Conservation (phyloP, 1,284 basidiomycete genomes). For the Xanthoconium separans region DNA sequence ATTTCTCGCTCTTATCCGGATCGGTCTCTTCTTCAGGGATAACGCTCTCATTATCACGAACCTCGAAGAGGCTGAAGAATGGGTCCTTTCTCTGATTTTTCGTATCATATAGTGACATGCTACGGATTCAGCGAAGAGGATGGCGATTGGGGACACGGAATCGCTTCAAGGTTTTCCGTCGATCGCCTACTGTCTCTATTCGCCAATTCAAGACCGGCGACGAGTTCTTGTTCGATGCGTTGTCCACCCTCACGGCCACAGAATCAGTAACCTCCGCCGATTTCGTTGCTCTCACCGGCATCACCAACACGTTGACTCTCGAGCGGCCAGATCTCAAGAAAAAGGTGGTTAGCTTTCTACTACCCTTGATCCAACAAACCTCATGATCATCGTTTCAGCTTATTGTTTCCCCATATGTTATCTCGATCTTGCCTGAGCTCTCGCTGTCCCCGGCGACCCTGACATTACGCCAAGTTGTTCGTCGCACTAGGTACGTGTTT, state of each 20-base stretch:
- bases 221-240: slow-evolving; percentile 84
- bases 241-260: slow-evolving; percentile 92
- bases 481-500: slow-evolving; percentile 67
- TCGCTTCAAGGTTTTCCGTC: slow-evolving; percentile 94
- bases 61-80: slow-evolving; percentile 84
- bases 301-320: slow-evolving; percentile 77
- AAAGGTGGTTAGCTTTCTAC: slow-evolving; percentile 54
- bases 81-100: slow-evolving; percentile 22
- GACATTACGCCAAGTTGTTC: slow-evolving; percentile 95
- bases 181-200: slow-evolving; percentile 82
- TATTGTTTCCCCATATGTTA: slow-evolving; percentile 69
- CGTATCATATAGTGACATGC: background rate
- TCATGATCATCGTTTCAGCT: slow-evolving; percentile 42
- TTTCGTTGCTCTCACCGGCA: slow-evolving; percentile 86
- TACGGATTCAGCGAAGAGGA: slow-evolving; percentile 88
- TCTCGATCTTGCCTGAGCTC: slow-evolving; percentile 68
- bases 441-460: slow-evolving; percentile 68
- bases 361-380: background rate
- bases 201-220: slow-evolving; percentile 76
- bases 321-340: slow-evolving; percentile 90
- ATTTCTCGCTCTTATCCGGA: slow-evolving; percentile 82
- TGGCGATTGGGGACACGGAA: slow-evolving; percentile 98
- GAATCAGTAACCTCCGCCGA: slow-evolving; percentile 91
- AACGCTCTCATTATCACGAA: slow-evolving; percentile 71
- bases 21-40: slow-evolving; percentile 92